Conservation (phyloP, 768 basidiomycete species). For the Boletus bicolor region DNA sequence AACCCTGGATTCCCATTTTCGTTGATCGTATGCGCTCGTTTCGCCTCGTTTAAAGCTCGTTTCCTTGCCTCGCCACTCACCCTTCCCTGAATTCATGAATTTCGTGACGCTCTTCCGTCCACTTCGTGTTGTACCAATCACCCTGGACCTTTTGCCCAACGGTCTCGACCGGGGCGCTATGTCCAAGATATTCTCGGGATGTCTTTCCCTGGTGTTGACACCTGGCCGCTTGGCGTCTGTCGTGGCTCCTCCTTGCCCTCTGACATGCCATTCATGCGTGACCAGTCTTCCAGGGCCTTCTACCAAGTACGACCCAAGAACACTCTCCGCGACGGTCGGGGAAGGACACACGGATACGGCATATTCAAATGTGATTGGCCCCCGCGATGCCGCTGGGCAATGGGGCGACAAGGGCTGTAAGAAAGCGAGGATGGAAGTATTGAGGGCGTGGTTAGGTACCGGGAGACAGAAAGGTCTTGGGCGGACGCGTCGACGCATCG, state of each 20-base stretch:
- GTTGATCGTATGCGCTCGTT: background rate
- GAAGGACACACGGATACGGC: slow-evolving; percentile 45
- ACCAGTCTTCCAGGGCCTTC: slow-evolving; percentile 23
- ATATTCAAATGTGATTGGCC: slow-evolving; percentile 65
- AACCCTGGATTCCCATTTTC: background rate
- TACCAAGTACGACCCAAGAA: background rate
- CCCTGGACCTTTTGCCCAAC: slow-evolving; percentile 48
- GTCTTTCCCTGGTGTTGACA: slow-evolving; percentile 34
- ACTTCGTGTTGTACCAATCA: slow-evolving; percentile 74
- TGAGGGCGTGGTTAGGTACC: slow-evolving; percentile 44
- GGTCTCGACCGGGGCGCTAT: slow-evolving; percentile 75
- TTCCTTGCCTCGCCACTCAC: slow-evolving; percentile 83
- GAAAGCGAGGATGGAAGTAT: slow-evolving; percentile 40
- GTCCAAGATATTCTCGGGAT: slow-evolving; percentile 61
- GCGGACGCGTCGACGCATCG: slow-evolving; percentile 30
- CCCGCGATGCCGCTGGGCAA: slow-evolving; percentile 44
- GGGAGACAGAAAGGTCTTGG: slow-evolving; percentile 32
- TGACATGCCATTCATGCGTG: slow-evolving; percentile 11
- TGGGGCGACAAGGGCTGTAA: slow-evolving; percentile 55
- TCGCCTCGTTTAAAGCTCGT: slow-evolving; percentile 50
- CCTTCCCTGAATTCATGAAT: slow-evolving; percentile 77
- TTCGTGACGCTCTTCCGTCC: slow-evolving; percentile 86
- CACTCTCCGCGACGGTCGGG: slow-evolving; percentile 1
- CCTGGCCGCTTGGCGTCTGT: slow-evolving; percentile 13
- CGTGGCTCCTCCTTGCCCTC: slow-evolving; percentile 23